Conservation (phyloP, 257 asterid genomes). For the Paulownia fortunei region DNA sequence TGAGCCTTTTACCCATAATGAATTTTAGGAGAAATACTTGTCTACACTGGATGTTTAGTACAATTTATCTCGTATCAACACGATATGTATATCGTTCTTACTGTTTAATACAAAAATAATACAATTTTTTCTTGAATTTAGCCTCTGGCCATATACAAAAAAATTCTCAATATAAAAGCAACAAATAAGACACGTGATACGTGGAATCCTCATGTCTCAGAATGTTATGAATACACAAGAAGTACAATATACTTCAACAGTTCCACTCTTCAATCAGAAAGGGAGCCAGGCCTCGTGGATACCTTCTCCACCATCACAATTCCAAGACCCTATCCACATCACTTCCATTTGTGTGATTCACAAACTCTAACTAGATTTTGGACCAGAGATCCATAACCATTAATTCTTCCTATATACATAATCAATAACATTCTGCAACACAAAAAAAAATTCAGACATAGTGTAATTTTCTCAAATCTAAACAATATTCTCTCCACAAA, state of each 20-base stretch:
- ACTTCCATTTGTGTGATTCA: slow-evolving; percentile 16
- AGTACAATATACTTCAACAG: no score
- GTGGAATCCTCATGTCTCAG: not conserved
- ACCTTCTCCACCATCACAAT: slow-evolving; percentile 32
- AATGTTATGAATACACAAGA: no score
- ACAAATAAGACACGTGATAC: not conserved
- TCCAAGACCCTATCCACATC: slow-evolving; percentile 31
- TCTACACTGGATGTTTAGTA: no score
- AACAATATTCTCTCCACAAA: not conserved
- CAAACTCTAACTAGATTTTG: slow-evolving; percentile 8
- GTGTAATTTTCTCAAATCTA: not conserved
- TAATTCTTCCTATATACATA: not conserved
- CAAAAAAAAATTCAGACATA: not conserved
- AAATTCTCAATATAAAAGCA: not conserved
- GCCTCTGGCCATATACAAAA: no score
- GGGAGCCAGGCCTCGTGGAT: slow-evolving; percentile 42
- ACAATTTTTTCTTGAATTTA: no score
- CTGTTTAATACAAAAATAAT: no score
- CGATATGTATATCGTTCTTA: no score
- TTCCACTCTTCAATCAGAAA: no score
- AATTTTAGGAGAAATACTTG: no score
- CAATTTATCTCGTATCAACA: no score
- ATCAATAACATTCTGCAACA: not conserved
- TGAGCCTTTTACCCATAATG: no score
- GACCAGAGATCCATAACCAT: not conserved